Conservation (phyloP, 495 filamentous ascomycete genomes). For the Penicillium manginii region DNA sequence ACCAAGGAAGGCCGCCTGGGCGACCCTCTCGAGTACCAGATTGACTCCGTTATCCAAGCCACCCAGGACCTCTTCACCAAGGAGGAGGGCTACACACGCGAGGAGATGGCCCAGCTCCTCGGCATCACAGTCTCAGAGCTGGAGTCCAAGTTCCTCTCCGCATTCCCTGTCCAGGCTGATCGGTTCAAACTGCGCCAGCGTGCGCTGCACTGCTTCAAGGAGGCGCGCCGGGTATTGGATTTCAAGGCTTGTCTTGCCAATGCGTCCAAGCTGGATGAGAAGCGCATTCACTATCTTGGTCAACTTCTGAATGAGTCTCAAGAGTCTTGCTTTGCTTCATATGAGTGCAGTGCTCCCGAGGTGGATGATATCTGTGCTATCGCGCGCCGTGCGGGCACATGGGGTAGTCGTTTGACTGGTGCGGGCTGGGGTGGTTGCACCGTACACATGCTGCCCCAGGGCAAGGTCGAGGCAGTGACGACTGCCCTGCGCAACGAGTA, state of each 20-base stretch:
- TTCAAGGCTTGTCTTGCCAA: slow-evolving; percentile 74
- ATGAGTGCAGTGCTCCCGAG: slow-evolving; percentile 89
- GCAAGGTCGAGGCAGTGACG: slow-evolving; percentile 82
- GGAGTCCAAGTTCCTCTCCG: slow-evolving; percentile 72
- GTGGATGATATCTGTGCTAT: slow-evolving; percentile 85
- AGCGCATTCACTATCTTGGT: slow-evolving; percentile 73
- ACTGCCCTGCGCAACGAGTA: slow-evolving; percentile 78
- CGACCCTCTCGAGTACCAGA: slow-evolving; percentile 64
- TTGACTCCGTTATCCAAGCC: slow-evolving; percentile 68
- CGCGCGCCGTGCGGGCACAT: slow-evolving; percentile 75
- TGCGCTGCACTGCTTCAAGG: slow-evolving; percentile 85
- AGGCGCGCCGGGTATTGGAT: slow-evolving; percentile 82
- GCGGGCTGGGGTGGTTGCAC: slow-evolving; percentile 97
- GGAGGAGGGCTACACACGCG: slow-evolving; percentile 82
- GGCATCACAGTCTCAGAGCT: slow-evolving; percentile 70
- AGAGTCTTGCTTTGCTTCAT: slow-evolving; percentile 77
- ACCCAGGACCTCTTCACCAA: slow-evolving; percentile 66
- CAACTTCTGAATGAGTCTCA: slow-evolving; percentile 88
- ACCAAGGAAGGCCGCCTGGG: slow-evolving; percentile 59
- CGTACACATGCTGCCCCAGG: slow-evolving; percentile 86
- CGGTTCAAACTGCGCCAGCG: slow-evolving; percentile 87
- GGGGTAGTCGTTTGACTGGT: slow-evolving; percentile 86
- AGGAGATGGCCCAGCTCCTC: slow-evolving; percentile 79
- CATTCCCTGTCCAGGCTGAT: slow-evolving; percentile 85
- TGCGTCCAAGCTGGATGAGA: slow-evolving; percentile 54